Evolutionary conservation across 2,329 filamentous ascomycete species (phyloP), one percentile per base, ranked within the genome.

Genomic region (Chaetothyriales sp.): DNA sequence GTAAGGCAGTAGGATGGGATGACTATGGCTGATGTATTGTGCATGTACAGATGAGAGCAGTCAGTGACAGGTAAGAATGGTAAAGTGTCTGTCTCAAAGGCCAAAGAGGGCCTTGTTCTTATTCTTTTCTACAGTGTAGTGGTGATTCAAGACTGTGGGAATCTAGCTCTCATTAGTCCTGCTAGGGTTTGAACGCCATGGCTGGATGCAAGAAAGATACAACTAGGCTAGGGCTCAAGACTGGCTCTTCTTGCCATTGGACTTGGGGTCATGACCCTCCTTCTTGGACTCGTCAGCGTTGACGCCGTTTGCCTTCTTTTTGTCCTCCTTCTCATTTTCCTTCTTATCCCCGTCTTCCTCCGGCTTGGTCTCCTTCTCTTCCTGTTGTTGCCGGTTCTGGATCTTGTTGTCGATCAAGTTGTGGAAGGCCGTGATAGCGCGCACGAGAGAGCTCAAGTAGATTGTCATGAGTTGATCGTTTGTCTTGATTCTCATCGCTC

Each of bases 381-480:
- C 92, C 64, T 93, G 85, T 67, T 93, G 86, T 70, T 96, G 89
- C 67, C 90, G 80, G 72, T 98, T 98, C 73, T 96, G 90, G 60
- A 96, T 95, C 78, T 98, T 98, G 75, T 98, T 98, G 74, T 98
- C 92, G 59, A 98, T 98, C 60, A 98, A 73, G 66, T 98, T 92
- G 68, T 98, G 92, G 82, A 96, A 98, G 6, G 92, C 92, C 10
- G 92, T 96, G 64, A 98, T 98, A 51, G 92, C 92, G 55, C 92
- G 80, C 70, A 98, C 96, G 73, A 96, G 73, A 72, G 86, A 94
- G 71, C 86, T 94, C 50, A 98, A 76, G 70, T 98, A 98, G 67
- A 98, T 96, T 49, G 89, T 81, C 86, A 98, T 95, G 58, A 98
- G 79, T 73, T 98, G 92, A 68, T 98, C 92, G 65, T 98, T 98